A percentile compares a stretch with the other conserved stretches of the same genome.
phyloP scores from a whole-genome alignment of 2,329 filamentous ascomycete species.

The Aspergillus clavatus region DNA sequence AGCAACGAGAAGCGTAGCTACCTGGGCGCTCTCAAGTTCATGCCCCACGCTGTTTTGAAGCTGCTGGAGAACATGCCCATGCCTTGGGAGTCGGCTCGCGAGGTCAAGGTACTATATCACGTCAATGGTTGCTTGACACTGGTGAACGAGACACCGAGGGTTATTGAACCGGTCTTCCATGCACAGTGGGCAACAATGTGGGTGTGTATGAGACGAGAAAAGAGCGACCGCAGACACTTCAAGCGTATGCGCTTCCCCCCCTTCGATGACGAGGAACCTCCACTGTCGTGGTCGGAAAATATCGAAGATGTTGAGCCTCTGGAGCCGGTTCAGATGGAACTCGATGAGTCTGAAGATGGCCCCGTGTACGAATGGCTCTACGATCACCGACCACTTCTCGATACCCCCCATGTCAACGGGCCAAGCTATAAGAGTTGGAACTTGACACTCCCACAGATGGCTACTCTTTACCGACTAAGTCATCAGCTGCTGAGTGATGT shows the following conservation, averaged over 20 bases:
- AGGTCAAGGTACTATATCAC: slow-evolving; percentile 97
- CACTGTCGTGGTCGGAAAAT: slow-evolving; percentile 96
- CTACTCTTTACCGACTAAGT: slow-evolving; percentile 85
- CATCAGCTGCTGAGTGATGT: slow-evolving; percentile 86
- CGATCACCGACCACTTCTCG: slow-evolving; percentile 82
- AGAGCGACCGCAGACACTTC: slow-evolving; percentile 91
- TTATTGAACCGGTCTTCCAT: slow-evolving; percentile 96
- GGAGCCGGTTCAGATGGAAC: slow-evolving; percentile 97
- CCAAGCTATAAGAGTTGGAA: slow-evolving; percentile 98
- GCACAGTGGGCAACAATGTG: slow-evolving; percentile 99
- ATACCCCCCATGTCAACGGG: slow-evolving; percentile 91
- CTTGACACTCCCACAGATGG: slow-evolving; percentile 88
- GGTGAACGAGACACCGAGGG: slow-evolving; percentile 92
- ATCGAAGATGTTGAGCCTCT: slow-evolving; percentile 97
- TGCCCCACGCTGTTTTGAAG: slow-evolving; percentile 97
- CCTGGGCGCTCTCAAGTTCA: slow-evolving; percentile 94
- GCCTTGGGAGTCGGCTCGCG: slow-evolving; percentile 95
- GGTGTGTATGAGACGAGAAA: slow-evolving; percentile 96
- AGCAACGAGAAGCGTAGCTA: slow-evolving; percentile 98
- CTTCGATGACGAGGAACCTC: slow-evolving; percentile 97
- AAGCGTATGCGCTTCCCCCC: slow-evolving; percentile 99
- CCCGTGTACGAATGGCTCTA: slow-evolving; percentile 97
- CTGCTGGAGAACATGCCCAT: slow-evolving; percentile 99
- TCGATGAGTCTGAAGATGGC: slow-evolving; percentile 87
- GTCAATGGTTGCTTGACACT: slow-evolving; percentile 95